phyloP scores from a whole-genome alignment of 2,329 filamentous ascomycete species.

The Fusarium falciforme region DNA sequence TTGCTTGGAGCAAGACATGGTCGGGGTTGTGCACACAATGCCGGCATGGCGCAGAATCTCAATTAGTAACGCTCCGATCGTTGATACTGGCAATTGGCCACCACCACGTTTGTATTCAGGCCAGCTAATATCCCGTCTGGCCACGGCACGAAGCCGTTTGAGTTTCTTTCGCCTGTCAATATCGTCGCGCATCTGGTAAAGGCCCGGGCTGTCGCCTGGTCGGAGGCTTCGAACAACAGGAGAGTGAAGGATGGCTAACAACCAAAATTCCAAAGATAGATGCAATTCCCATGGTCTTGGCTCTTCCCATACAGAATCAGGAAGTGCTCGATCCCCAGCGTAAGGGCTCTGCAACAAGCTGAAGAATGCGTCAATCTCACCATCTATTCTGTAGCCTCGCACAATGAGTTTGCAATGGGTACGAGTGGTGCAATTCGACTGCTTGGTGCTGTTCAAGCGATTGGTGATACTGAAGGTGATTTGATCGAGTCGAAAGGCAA shows the following conservation, averaged over 20 bases:
- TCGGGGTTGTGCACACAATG: slow-evolving; percentile 17
- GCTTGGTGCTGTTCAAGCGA: background rate
- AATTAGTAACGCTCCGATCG: background rate
- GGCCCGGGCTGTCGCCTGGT: background rate
- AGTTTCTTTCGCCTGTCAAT: background rate
- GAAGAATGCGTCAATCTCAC: slow-evolving; percentile 10
- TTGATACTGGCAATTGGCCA: background rate
- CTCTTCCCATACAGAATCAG: background rate
- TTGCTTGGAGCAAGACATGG: background rate
- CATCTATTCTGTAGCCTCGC: background rate
- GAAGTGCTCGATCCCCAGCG: background rate
- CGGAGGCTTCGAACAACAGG: background rate
- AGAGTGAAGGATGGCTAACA: slow-evolving; percentile 13
- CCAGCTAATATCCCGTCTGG: slow-evolving; percentile 1
- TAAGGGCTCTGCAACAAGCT: background rate
- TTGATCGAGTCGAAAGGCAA: slow-evolving; percentile 6
- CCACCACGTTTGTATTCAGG: background rate
- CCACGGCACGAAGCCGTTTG: slow-evolving; percentile 8
- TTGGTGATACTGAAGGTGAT: background rate
- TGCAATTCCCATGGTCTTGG: slow-evolving; percentile 24
- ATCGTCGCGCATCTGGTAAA: slow-evolving; percentile 1
- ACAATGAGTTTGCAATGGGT: slow-evolving; percentile 3
- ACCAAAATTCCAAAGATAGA: slow-evolving; percentile 26
- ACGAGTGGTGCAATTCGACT: accelerated
- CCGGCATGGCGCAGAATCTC: background rate